These are phyloP conservation scores for Fistulifera pelliculosa DNA, from an alignment of 108 stramenopile species.

Conservation along the genomic window DNA sequence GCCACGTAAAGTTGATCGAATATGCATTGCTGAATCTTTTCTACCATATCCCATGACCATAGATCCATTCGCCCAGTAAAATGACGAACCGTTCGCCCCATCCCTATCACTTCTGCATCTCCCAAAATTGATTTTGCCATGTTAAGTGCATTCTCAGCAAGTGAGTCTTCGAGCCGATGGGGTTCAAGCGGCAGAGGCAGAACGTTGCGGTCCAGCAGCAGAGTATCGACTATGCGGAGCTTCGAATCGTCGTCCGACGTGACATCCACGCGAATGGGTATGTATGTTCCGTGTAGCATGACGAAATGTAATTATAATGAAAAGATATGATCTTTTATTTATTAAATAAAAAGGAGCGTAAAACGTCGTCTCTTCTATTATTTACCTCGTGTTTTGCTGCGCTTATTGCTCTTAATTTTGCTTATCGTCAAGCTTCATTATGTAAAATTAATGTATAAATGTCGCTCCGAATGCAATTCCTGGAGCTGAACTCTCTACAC, in stretches of 20 bases:
- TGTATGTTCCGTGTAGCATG: background rate
- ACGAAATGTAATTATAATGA: too few species aligned
- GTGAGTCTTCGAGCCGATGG: background rate
- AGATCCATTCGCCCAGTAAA: constrained; percentile 66
- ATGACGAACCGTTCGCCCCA: constrained; percentile 52
- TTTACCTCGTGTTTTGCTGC: too few species aligned
- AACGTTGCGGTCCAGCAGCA: background rate
- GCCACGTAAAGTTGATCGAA: background rate
- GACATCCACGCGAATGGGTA: constrained; percentile 1
- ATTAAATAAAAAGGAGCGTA: too few species aligned
- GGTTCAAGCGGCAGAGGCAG: background rate
- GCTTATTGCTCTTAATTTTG: too few species aligned
- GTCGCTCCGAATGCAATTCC: too few species aligned
- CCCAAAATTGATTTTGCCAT: constrained; percentile 48
- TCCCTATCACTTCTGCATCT: constrained; percentile 64
- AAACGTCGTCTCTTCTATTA: too few species aligned
- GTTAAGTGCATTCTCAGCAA: constrained; percentile 44
- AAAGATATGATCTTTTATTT: too few species aligned
- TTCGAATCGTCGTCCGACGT: background rate
- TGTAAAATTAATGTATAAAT: too few species aligned
- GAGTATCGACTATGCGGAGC: background rate
- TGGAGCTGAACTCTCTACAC: too few species aligned
- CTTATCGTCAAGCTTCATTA: too few species aligned
- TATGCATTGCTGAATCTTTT: background rate
- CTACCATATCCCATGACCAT: background rate